These are phyloP conservation scores for Cicer chorassanicum DNA, from an alignment of 306 rosid genomes.

Conservation along the genomic window DNA sequence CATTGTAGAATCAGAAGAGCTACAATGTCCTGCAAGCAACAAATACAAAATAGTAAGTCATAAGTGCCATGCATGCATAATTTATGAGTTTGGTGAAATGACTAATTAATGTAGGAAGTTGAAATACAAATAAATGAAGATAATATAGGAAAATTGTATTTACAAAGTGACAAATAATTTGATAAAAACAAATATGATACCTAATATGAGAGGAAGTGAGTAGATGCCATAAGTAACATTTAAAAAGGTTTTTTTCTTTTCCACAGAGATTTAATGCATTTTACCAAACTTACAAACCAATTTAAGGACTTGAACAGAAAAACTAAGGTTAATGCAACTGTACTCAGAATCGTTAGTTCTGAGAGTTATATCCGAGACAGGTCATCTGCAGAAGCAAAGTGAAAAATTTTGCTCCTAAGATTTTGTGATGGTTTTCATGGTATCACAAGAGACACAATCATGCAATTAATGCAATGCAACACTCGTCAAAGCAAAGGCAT, in stretches of 20 bases:
- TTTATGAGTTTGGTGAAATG: neutral
- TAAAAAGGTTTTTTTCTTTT: neutral
- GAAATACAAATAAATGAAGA: slow-evolving; percentile 1
- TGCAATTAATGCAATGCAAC: neutral
- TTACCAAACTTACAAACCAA: neutral
- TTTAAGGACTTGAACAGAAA: neutral
- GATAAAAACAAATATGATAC: too few relatives aligned
- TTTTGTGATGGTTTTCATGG: neutral
- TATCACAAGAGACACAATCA: neutral
- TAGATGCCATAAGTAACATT: neutral
- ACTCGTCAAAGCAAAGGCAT: neutral
- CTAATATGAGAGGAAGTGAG: neutral
- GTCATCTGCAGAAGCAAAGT: neutral
- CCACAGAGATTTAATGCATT: neutral
- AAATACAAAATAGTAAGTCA: slow-evolving; percentile 33
- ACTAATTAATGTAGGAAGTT: neutral
- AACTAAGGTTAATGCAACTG: slow-evolving; percentile 2
- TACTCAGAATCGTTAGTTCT: neutral
- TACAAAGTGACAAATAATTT: neutral
- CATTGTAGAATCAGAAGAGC: slow-evolving; percentile 71
- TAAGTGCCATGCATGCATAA: neutral
- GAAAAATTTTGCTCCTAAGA: neutral
- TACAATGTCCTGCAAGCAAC: slow-evolving; percentile 60
- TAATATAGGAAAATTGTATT: neutral
- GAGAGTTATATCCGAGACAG: neutral